Evolutionary conservation across 192 early-diverging fungal species (phyloP).

Genomic region (Cetraspora pellucida): DNA sequence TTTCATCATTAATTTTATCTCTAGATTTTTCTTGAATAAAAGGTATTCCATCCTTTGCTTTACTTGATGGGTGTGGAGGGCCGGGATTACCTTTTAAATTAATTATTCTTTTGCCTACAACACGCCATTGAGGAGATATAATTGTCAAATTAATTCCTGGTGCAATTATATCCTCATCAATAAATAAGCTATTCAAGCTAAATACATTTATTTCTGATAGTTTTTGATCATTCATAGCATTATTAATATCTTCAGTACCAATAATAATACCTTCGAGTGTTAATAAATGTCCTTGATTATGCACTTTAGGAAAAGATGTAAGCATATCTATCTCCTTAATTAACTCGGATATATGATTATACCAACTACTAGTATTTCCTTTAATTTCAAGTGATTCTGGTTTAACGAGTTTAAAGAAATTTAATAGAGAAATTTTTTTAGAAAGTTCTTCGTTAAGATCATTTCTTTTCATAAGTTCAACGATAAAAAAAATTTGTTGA

Average conservation of each 20-base stretch:
- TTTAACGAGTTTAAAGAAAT: conserved; percentile 8
- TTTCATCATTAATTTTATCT: no score
- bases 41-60: background rate
- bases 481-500: background rate
- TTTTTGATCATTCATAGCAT: background rate
- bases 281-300: background rate
- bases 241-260: background rate
- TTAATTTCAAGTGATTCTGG: conserved; percentile 9
- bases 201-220: conserved; percentile 1
- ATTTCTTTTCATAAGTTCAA: background rate
- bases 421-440: conserved; percentile 1
- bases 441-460: background rate
- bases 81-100: conserved; percentile 13
- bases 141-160: conserved; percentile 9
- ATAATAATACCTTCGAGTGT: background rate
- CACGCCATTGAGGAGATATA: background rate
- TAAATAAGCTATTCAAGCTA: background rate
- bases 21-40: background rate
- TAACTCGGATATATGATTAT: background rate
- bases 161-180: conserved; percentile 3
- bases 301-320: background rate
- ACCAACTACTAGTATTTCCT: conserved; percentile 5
- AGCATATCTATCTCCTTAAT: background rate
- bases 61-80: background rate
- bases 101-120: conserved; percentile 4